These are phyloP conservation scores for Eucalyptus polybractea DNA, from an alignment of 345 rosid species.

Conservation along the genomic window DNA sequence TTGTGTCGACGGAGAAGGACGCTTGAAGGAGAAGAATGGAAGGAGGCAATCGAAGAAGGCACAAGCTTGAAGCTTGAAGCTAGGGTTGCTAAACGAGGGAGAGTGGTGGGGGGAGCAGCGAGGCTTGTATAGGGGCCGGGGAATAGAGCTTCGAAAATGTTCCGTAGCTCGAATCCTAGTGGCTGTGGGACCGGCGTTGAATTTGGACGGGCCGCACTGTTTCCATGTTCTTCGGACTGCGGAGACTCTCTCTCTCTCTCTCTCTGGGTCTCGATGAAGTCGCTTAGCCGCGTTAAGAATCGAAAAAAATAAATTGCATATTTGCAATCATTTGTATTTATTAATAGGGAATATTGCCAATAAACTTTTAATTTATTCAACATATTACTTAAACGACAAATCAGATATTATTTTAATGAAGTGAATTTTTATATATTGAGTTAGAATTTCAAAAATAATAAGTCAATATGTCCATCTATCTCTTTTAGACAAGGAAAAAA, in stretches of 20 bases:
- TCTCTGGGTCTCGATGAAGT: not conserved
- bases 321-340: not conserved
- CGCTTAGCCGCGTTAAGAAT: not conserved
- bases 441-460: no score
- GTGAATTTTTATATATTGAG: no score
- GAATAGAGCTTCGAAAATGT: not conserved
- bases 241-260: not conserved
- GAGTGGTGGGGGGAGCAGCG: not conserved
- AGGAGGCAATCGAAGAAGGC: not conserved
- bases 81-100: no score
- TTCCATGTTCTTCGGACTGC: not conserved
- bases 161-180: not conserved
- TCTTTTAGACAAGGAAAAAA: not conserved
- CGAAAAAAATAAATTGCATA: not conserved
- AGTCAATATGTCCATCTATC: not conserved
- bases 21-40: not conserved
- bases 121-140: not conserved
- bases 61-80: not conserved
- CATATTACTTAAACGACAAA: fast-evolving
- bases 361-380: no score
- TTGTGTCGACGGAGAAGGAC: not conserved
- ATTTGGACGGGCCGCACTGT: not conserved
- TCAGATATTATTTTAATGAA: no score
- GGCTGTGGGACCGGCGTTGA: not conserved
- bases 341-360: not conserved